Evolutionary conservation across 75 land plant species (phyloP).

Genomic region (Larix kaempferi): DNA sequence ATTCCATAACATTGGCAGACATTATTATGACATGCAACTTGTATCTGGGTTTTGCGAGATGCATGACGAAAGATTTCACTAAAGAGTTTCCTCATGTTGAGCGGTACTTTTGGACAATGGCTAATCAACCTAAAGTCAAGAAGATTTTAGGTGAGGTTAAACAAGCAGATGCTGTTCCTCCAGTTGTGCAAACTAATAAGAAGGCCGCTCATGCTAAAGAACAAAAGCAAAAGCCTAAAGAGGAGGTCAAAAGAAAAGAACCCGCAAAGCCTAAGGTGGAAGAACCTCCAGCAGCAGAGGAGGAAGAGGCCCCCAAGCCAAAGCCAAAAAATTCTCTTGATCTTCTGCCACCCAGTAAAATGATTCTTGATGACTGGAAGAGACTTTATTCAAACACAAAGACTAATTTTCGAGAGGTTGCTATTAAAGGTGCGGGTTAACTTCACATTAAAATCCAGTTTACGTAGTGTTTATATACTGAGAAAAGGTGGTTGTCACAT

Average conservation of each 20-base stretch:
- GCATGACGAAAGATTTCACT: conserved; percentile 66
- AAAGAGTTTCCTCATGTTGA: conserved; percentile 85
- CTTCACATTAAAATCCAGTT: not conserved
- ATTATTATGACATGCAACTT: conserved; percentile 71
- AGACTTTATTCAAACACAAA: conserved; percentile 95
- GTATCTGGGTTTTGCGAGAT: conserved; percentile 23
- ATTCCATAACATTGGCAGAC: conserved; percentile 83
- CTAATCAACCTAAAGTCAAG: conserved; percentile 70
- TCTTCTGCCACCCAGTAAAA: conserved; percentile 84
- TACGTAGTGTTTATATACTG: not conserved
- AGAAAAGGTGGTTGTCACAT: no score
- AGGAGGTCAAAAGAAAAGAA: conserved; percentile 24
- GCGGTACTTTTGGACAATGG: conserved; percentile 85
- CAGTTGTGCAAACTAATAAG: conserved; percentile 34
- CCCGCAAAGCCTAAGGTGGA: conserved; percentile 50
- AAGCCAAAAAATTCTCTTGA: conserved; percentile 93
- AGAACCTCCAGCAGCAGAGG: conserved; percentile 30
- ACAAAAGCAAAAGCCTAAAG: conserved; percentile 29
- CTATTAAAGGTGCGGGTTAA: conserved; percentile 69
- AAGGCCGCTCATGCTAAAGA: conserved; percentile 25
- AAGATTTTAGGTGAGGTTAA: conserved; percentile 71
- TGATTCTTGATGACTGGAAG: conserved; percentile 98
- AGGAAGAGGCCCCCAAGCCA: conserved; percentile 87
- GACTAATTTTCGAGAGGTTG: conserved; percentile 91
- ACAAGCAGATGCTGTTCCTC: conserved; percentile 53